Base-by-base conservation (phyloP, 257 asterid species). In the Fraxinus pennsylvanica region DNA sequence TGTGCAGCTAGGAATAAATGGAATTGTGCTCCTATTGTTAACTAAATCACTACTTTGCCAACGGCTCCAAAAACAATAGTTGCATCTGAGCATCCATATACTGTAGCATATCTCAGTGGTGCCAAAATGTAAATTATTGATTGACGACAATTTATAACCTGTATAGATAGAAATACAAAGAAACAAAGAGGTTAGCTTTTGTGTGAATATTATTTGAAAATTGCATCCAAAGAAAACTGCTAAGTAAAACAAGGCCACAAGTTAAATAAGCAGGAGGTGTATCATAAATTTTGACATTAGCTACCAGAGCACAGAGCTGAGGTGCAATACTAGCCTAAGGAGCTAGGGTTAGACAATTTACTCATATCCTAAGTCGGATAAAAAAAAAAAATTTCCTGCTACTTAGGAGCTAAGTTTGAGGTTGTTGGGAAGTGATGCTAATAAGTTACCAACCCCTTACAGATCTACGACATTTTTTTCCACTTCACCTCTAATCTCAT, bases 51-150 rank as follows among this genome's bases (percentile, higher is more conserved):
- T 91, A 94, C 99, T 97, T 94, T 91, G 92, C 73, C 52, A 27
- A 76, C 69, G 38, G 70, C 36, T 66, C 76, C 33, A 33, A 67
- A 36, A 83, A 79, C n/a, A 71, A n/a, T 75, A 75, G 70, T 35
- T 82, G 30, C 97, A 84, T 94, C 99, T 74, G 99, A 94, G 87
- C 97, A 94, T 82, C 97, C 99, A 83, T 94, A 94, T 67, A 92
- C 89, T 47, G 94, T 91, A 29, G 94, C 97, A 88, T 91, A 94
- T 84, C 73, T 87, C 81, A 92, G 82, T 71, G 99, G 97, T 65
- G 99, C 97, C 85, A 92, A 82, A 75, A 94, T 85, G 85, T 94
- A 94, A 82, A 94, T 92, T 38, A 90, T 97, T 5, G 97, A 94
- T 84, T 94, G 97, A 47, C 92, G 99, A 86, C 97, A 94, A 88